Base-by-base conservation (phyloP, 2,329 filamentous ascomycete species). In the Aspergillus pseudoviridinutans region DNA sequence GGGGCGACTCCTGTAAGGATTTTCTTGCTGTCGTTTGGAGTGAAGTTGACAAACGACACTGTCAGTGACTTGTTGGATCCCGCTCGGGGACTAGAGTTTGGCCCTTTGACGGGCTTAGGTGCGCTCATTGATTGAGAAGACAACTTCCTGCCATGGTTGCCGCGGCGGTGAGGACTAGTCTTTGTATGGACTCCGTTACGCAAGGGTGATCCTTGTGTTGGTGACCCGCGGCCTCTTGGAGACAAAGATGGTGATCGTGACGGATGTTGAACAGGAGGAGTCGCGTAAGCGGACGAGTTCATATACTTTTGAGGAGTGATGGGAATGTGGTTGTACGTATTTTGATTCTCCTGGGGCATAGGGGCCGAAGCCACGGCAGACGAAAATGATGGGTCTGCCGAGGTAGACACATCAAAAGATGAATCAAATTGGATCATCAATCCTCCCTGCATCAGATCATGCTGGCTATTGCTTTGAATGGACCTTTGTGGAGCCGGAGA, bases 1-100 rank as follows among this genome's bases (percentile, higher is more conserved):
- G 93, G 93, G 49, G 94, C 94, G 12, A 99, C 94, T 4, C 92
- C 93, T 7, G 85, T 91, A 74, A 99, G 84, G 47, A 99, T 87
- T 69, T 89, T 85, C 14, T 83, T 79, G 66, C 87, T 87, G 73
- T 99, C 92, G 51, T 82, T 80, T 0, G 91, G 87, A 1, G 92
- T 97, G 75, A 90, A 96, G 74, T 97, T 97, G 62, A 96, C 90
- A 69, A 97, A 97, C 10, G 81, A 83, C 14, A 80, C 79, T 50
- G 72, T 73, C 35, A 84, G 83, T 8, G 84, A 64, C 49, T 69
- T 72, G 57, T 64, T 68, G 46, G 63, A 61, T 41, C 66, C 67
- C 53, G 44, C 8, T 24, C 66, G 72, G 8, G 73, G 70, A 46
- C 68, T 75, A 24, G 72, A 66, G 54, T 61, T 62, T 28, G 67